Base-by-base conservation (phyloP, 2,329 filamentous ascomycete genomes). In the Cladosporium colombiae region DNA sequence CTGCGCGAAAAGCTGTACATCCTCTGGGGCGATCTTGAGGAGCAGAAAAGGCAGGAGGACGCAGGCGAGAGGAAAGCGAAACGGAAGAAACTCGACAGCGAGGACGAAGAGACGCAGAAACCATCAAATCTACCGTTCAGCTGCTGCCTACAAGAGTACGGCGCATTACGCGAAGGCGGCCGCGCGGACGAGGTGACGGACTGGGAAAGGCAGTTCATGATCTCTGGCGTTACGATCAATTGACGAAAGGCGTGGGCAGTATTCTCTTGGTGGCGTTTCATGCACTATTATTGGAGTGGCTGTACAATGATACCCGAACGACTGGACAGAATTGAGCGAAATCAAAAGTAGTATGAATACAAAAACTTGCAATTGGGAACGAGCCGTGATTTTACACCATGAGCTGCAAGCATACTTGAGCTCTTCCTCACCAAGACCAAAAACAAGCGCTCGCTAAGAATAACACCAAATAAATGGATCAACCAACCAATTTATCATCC, bases 21-120 rank as follows among this genome's bases (percentile, higher is more conserved):
- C 40, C 81, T 97, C 1, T 98, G 94, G 93, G 94, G 94, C 1
- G 86, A 97, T 67, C 81, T 97, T 1, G 88, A 93, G 74, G 92
- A 96, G 74, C 76, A 81, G 57, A 92, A 91, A 74, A 69, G 70
- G 23, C 66, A 65, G 18, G 69, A 64, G 21, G 62, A 64, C 29
- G 67, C 44, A 5, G 62, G 68, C 10, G 62, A 69, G 35, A 31
- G 49, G 21, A n/a, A 31, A 31, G 18, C 14, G 21, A 65, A 56
- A 27, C 52, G 59, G 27, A 29, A 52, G 2, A 63, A 25, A 25
- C 35, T 63, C 2, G 62, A 60, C 29, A n/a, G 46, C 14, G 29
- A 60, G 53, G 29, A 25, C 18, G 10, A 31, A 29, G 11, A 40
- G 11, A 21, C 18, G 5, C 18, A 62, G 31, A 33, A 59, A 31